Evolutionary conservation across 2,329 filamentous ascomycete genomes (phyloP).

Genomic region (Epichloe gansuensis): DNA sequence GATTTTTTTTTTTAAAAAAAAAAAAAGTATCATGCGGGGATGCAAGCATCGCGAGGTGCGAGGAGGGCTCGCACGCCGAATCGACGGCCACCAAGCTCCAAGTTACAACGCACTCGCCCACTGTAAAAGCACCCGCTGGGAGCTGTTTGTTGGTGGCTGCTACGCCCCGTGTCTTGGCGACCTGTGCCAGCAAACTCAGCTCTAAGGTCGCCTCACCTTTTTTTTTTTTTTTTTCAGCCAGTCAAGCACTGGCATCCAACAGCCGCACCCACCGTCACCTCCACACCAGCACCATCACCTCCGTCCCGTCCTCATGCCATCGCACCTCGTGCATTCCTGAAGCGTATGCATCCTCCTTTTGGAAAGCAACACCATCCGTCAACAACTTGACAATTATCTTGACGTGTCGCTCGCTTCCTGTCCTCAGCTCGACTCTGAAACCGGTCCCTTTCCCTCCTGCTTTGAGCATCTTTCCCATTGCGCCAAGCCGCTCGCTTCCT

Average conservation of each 20-base stretch:
- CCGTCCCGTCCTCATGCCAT: not conserved
- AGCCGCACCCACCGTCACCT: not conserved
- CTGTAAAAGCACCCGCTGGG: too few species aligned
- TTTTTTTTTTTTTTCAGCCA: not conserved
- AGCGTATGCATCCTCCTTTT: not conserved
- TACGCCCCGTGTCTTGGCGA: too few species aligned
- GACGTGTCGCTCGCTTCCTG: not conserved
- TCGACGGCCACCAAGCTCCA: too few species aligned
- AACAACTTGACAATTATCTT: slow-evolving; percentile 1
- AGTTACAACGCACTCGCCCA: too few species aligned
- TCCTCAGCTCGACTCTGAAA: not conserved
- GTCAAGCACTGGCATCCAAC: not conserved
- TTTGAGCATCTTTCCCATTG: not conserved
- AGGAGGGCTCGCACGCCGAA: too few species aligned
- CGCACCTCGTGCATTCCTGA: slow-evolving; percentile 2
- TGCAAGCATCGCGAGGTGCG: too few species aligned
- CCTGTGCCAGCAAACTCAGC: too few species aligned
- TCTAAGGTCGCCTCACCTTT: not conserved
- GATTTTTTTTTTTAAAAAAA: too few species aligned
- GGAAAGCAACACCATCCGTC: not conserved
- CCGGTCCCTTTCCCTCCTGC: not conserved
- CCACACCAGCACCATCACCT: not conserved
- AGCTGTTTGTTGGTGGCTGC: too few species aligned
- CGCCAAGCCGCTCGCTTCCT: not conserved
- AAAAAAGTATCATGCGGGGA: too few species aligned